phyloP scores from a whole-genome alignment of 1,139 yeast species.

The Pichia sp. region DNA sequence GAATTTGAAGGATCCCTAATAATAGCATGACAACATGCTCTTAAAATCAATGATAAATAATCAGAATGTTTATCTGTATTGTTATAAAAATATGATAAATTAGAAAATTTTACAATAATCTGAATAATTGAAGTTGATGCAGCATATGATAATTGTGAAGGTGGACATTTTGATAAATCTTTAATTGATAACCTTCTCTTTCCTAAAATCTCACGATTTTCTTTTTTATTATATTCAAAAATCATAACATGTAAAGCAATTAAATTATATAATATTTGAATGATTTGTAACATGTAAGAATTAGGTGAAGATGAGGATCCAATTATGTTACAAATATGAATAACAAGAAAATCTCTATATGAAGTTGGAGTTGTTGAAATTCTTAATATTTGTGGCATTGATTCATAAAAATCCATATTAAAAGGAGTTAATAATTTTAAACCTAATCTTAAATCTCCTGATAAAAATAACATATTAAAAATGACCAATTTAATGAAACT shows the following conservation, averaged over 20 bases:
- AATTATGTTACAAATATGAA: constrained; percentile 43
- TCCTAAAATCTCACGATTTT: constrained; percentile 7
- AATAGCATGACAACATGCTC: constrained; percentile 48
- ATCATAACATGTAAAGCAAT: constrained; percentile 38
- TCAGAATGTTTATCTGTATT: constrained; percentile 43
- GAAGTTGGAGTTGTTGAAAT: constrained; percentile 36
- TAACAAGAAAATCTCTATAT: constrained; percentile 55
- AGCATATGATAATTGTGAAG: constrained; percentile 45
- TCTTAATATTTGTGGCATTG: constrained; percentile 45
- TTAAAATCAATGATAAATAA: constrained; percentile 49
- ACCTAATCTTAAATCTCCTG: constrained; percentile 42
- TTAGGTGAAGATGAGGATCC: constrained; percentile 30
- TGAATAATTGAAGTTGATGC: constrained; percentile 54
- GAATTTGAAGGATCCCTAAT: constrained; percentile 46
- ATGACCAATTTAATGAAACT: constrained; percentile 54
- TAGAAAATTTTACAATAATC: constrained; percentile 42
- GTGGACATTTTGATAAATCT: constrained; percentile 33
- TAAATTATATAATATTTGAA: constrained; percentile 55
- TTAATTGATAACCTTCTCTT: constrained; percentile 25
- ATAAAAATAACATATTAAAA: constrained; percentile 54
- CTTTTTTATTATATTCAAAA: constrained; percentile 6
- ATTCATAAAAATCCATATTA: constrained; percentile 34
- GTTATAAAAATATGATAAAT: constrained; percentile 36
- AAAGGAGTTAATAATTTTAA: constrained; percentile 41
- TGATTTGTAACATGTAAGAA: constrained; percentile 40